phyloP scores from a whole-genome alignment of 169 alveolate genomes.

The Plasmodium fragile region DNA sequence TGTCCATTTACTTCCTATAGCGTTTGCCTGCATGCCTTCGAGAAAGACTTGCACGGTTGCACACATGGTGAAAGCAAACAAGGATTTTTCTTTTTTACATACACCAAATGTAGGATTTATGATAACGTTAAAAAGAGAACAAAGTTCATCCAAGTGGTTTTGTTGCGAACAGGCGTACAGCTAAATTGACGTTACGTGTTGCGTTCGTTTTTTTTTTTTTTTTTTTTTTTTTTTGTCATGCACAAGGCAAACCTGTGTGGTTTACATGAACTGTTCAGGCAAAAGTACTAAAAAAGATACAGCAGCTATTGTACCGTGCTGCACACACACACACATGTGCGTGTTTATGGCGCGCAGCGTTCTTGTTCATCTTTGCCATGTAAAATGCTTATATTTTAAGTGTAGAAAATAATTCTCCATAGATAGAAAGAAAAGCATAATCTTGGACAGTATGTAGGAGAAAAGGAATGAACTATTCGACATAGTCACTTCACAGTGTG shows the following conservation, averaged over 20 bases:
- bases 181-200: background rate
- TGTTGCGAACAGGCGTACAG: background rate
- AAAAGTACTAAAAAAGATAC: background rate
- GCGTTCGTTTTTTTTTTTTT: background rate
- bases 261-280: constrained; percentile 3
- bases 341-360: background rate
- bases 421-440: background rate
- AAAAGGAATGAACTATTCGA: background rate
- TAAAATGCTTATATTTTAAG: background rate
- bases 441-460: background rate
- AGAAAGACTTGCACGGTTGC: constrained; percentile 38
- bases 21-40: background rate
- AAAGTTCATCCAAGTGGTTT: background rate
- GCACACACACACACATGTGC: background rate
- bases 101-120: background rate
- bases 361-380: background rate
- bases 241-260: background rate
- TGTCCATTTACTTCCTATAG: background rate
- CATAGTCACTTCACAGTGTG: constrained; percentile 1
- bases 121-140: background rate
- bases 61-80: background rate
- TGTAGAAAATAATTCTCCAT: constrained; percentile 2
- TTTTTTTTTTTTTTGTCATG: background rate
- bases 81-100: background rate
- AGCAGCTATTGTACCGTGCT: background rate